Percentiles rank a stretch among this genome's conserved stretches.
Conservation (phyloP, 2,329 filamentous ascomycete genomes). For the Zasmidium angulare region DNA sequence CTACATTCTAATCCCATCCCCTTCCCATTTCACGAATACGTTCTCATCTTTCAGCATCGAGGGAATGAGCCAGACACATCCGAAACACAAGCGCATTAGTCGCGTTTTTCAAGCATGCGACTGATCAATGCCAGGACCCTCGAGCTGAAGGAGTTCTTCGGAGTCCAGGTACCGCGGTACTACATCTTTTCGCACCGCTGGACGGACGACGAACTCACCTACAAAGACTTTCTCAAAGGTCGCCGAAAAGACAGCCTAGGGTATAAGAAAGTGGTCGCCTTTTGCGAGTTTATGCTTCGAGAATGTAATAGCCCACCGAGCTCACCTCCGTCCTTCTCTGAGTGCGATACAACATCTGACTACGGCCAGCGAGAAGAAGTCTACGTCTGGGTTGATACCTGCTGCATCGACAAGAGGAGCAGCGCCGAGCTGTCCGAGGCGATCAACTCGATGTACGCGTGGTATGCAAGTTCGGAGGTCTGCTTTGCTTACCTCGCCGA, state of each 20-base stretch:
- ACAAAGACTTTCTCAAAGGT: constrained; percentile 15
- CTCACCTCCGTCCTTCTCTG: neutral
- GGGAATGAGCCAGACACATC: no score
- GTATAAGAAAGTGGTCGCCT: constrained; percentile 9
- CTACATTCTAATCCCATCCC: no score
- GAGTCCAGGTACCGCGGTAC: constrained; percentile 12
- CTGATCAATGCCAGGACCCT: constrained; percentile 19
- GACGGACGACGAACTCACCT: constrained; percentile 18
- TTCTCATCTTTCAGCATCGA: no score
- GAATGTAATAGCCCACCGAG: no score
- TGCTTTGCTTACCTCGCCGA: constrained; percentile 14
- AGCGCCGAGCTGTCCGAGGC: constrained; percentile 13
- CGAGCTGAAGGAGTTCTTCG: constrained; percentile 17
- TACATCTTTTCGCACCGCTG: constrained; percentile 26
- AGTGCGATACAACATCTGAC: neutral
- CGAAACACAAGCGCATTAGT: no score
- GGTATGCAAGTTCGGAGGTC: neutral
- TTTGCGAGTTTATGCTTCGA: constrained; percentile 1
- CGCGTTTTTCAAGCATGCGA: constrained; percentile 24
- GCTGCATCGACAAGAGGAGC: constrained; percentile 21
- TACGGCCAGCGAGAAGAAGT: neutral
- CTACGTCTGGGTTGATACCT: constrained; percentile 24
- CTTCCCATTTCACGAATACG: no score
- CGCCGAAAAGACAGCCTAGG: neutral
- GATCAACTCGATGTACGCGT: neutral